Percentiles rank a stretch among this genome's conserved stretches.
phyloP scores from a whole-genome alignment of 2,329 filamentous ascomycete genomes.

The Bipolaris oryzae region DNA sequence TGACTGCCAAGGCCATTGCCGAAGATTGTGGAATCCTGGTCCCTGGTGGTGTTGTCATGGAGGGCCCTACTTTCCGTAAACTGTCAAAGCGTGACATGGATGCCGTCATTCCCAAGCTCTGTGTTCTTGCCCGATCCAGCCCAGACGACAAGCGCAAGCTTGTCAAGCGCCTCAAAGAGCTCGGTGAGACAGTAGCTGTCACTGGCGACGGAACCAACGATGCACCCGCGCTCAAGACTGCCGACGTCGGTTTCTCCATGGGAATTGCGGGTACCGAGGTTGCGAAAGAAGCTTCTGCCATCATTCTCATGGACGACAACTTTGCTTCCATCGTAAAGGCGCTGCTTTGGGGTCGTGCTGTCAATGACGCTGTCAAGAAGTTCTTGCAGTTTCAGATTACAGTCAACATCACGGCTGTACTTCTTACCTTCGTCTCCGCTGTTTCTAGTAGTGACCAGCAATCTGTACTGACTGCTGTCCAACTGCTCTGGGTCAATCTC shows the following conservation, averaged over 20 bases:
- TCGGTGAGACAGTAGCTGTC: slow-evolving; percentile 79
- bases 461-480: slow-evolving; percentile 84
- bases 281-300: slow-evolving; percentile 82
- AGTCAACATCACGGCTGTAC: slow-evolving; percentile 89
- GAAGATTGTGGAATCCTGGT: slow-evolving; percentile 78
- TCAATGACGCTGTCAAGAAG: slow-evolving; percentile 53
- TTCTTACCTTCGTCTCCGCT: slow-evolving; percentile 85
- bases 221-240: slow-evolving; percentile 78
- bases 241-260: slow-evolving; percentile 86
- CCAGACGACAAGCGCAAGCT: slow-evolving; percentile 72
- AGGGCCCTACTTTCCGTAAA: slow-evolving; percentile 79
- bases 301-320: slow-evolving; percentile 88
- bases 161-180: slow-evolving; percentile 67
- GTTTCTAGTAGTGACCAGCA: slow-evolving; percentile 71
- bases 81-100: slow-evolving; percentile 65
- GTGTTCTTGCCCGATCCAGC: slow-evolving; percentile 71
- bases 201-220: slow-evolving; percentile 87
- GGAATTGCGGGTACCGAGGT: slow-evolving; percentile 83
- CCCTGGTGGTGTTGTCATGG: slow-evolving; percentile 73
- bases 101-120: slow-evolving; percentile 65
- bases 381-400: slow-evolving; percentile 70
- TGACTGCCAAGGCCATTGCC: slow-evolving; percentile 80
- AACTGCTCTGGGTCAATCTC: slow-evolving; percentile 93
- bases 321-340: slow-evolving; percentile 87
- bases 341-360: slow-evolving; percentile 71